Evolutionary conservation across 306 rosid genomes (phyloP).

Genomic region (Vicia sativa): DNA sequence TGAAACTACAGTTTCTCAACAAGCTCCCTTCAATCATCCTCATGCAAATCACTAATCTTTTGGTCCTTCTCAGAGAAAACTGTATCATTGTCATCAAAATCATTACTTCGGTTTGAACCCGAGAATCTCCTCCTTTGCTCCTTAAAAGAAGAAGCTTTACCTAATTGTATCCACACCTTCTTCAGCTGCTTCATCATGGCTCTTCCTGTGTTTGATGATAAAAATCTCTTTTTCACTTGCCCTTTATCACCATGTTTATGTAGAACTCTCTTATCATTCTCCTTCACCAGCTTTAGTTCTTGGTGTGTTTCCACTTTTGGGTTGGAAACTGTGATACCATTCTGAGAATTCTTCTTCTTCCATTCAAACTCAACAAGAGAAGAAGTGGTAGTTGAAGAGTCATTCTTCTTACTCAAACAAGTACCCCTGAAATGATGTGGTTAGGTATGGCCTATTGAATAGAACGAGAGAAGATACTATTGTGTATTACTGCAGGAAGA

Average conservation of each 20-base stretch:
- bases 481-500: no score
- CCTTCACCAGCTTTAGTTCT: conserved; percentile 39
- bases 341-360: conserved; percentile 27
- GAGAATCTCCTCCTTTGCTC: no score
- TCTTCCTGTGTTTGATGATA: conserved; percentile 77
- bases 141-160: no score
- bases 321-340: no score
- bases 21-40: conserved; percentile 21
- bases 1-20: conserved; percentile 54
- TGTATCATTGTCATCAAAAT: conserved; percentile 63
- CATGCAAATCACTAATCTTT: conserved; percentile 2
- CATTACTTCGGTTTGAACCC: no score
- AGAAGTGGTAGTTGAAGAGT: conserved; percentile 27
- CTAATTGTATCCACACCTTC: conserved; percentile 93
- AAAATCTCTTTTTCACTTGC: conserved; percentile 72
- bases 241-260: conserved; percentile 38
- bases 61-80: conserved; percentile 43
- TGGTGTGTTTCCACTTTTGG: conserved; percentile 36
- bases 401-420: conserved; percentile 85
- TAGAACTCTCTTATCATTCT: conserved; percentile 19
- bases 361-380: conserved; percentile 32
- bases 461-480: no score
- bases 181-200: conserved; percentile 62
- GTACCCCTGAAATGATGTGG: conserved; percentile 63
- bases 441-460: conserved; percentile 3